These are phyloP conservation scores for Leptographium lundbergii DNA, from an alignment of 2,329 filamentous ascomycete genomes.

Conservation along the genomic window DNA sequence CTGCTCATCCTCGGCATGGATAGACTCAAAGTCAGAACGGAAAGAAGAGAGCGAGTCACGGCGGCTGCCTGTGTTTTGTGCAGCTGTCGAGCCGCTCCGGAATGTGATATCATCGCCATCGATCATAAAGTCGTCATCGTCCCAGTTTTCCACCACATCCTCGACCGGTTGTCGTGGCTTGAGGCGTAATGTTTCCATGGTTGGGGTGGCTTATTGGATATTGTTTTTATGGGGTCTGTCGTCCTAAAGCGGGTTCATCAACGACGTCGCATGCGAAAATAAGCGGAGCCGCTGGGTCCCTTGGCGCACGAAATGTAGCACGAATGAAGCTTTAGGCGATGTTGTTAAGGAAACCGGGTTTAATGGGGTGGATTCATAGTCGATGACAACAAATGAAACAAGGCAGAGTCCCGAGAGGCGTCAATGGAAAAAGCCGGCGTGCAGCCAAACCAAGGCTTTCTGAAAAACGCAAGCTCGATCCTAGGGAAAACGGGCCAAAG, in stretches of 20 bases:
- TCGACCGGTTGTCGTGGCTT: slow-evolving; percentile 42
- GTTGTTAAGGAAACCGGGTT: slow-evolving; percentile 7
- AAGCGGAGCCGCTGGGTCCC: background rate
- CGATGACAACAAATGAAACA: slow-evolving; percentile 8
- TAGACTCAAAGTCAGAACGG: slow-evolving; percentile 68
- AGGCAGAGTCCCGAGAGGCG: background rate
- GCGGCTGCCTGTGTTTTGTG: slow-evolving; percentile 36
- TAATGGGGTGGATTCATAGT: slow-evolving; percentile 22
- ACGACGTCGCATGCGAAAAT: slow-evolving; percentile 6
- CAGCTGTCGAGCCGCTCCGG: slow-evolving; percentile 33
- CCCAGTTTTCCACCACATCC: slow-evolving; percentile 62
- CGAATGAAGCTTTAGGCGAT: background rate
- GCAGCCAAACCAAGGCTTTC: background rate
- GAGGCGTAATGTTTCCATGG: slow-evolving; percentile 42
- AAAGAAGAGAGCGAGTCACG: slow-evolving; percentile 74
- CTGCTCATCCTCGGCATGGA: slow-evolving; percentile 72
- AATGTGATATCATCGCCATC: slow-evolving; percentile 54
- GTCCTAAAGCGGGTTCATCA: slow-evolving; percentile 1
- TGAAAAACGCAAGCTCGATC: too few species aligned
- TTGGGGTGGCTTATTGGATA: background rate
- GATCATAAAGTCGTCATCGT: slow-evolving; percentile 63
- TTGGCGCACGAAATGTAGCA: background rate
- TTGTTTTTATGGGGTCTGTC: slow-evolving; percentile 1
- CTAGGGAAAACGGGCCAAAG: too few species aligned
- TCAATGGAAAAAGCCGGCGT: background rate